Percentiles rank a stretch among this genome's conserved stretches.
Conservation (phyloP, 2,329 filamentous ascomycete species). For the Alternaria conjuncta region DNA sequence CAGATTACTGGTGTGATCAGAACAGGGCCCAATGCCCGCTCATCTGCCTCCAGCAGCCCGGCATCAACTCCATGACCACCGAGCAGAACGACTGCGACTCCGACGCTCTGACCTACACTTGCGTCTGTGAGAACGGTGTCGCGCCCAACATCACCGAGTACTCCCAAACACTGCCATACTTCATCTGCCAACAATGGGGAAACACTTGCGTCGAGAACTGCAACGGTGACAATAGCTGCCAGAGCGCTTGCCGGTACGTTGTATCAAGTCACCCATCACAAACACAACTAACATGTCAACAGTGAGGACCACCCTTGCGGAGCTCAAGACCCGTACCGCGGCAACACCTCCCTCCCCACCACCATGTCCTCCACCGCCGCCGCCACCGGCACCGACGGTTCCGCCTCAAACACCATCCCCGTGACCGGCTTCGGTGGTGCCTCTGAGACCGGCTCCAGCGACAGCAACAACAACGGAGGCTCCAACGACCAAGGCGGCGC, state of each 20-base stretch:
- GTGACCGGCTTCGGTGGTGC: conserved; percentile 41
- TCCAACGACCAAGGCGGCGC: conserved; percentile 29
- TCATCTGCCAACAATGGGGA: conserved; percentile 74
- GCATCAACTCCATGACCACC: conserved; percentile 52
- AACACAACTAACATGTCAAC: conserved; percentile 7
- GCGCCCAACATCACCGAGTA: conserved; percentile 78
- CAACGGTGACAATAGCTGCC: conserved; percentile 63
- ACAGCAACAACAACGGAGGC: conserved; percentile 26
- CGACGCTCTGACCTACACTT: conserved; percentile 69
- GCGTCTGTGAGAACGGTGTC: conserved; percentile 71
- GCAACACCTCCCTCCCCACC: conserved; percentile 63
- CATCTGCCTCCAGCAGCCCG: conserved; percentile 71
- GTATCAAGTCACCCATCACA: background rate
- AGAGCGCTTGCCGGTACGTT: conserved; percentile 61
- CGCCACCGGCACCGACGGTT: conserved; percentile 36
- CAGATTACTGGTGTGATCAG: conserved; percentile 69
- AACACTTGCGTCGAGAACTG: conserved; percentile 70
- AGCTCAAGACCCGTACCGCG: conserved; percentile 66
- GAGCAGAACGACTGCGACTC: conserved; percentile 71
- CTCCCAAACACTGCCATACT: conserved; percentile 79
- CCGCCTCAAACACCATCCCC: conserved; percentile 33
- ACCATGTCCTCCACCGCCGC: conserved; percentile 53
- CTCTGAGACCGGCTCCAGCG: conserved; percentile 16
- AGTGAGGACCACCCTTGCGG: conserved; percentile 72
- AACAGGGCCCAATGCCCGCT: conserved; percentile 71